Conservation (phyloP, 768 basidiomycete species). For the Jaapia argillacea region DNA sequence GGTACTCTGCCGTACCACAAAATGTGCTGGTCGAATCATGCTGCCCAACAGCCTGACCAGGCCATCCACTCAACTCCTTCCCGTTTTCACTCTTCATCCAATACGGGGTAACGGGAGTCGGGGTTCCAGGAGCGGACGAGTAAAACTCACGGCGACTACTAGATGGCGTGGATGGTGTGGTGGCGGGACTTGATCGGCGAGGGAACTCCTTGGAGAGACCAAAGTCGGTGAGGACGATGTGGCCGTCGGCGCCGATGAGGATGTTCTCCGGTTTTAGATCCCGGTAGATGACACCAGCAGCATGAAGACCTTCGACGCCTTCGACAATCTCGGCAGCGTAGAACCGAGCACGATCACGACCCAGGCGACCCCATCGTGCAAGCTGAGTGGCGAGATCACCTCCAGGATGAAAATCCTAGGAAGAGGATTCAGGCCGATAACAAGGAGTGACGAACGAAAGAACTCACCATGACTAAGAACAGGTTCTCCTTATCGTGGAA, state of each 20-base stretch:
- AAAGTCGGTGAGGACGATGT: slow-evolving; percentile 96
- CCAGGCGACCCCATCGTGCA: slow-evolving; percentile 89
- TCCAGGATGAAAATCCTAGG: slow-evolving; percentile 86
- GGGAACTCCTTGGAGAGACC: slow-evolving; percentile 91
- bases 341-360: slow-evolving; percentile 89
- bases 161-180: slow-evolving; percentile 50
- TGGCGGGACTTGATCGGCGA: slow-evolving; percentile 32
- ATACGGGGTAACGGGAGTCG: slow-evolving; percentile 44
- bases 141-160: slow-evolving; percentile 43
- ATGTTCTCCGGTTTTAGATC: slow-evolving; percentile 97
- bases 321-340: slow-evolving; percentile 97
- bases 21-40: slow-evolving; percentile 77
- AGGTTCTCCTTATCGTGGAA: slow-evolving; percentile 98
- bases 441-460: slow-evolving; percentile 8
- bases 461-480: slow-evolving; percentile 85
- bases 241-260: slow-evolving; percentile 87
- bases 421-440: too few relatives aligned
- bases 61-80: slow-evolving; percentile 49
- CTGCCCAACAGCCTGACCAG: slow-evolving; percentile 35
- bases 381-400: slow-evolving; percentile 97
- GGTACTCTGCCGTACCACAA: slow-evolving; percentile 93
- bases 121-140: slow-evolving; percentile 27
- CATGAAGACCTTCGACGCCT: slow-evolving; percentile 90
- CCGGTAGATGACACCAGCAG: slow-evolving; percentile 92
- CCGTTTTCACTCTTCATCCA: slow-evolving; percentile 68